A percentile compares a stretch with the other conserved stretches of the same genome.
Conservation (phyloP, 805 yeast genomes). For the Starmerella apicola region DNA sequence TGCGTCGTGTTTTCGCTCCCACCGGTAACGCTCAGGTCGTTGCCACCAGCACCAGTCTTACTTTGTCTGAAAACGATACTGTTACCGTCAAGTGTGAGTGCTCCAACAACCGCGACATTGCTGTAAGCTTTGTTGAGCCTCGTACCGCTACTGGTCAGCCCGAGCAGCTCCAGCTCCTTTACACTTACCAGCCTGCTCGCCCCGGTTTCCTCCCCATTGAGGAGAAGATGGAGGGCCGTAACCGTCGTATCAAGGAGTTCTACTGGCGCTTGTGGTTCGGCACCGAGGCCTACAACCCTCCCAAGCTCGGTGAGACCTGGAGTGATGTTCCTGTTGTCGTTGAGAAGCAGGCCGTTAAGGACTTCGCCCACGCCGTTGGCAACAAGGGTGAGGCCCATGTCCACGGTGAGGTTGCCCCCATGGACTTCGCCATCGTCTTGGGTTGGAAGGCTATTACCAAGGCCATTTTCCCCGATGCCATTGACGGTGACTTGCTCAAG, state of each 20-base stretch:
- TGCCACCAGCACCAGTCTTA: conserved; percentile 42
- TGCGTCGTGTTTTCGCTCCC: conserved; percentile 71
- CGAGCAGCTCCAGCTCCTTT: conserved; percentile 63
- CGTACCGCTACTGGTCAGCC: conserved; percentile 71
- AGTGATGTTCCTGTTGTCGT: conserved; percentile 53
- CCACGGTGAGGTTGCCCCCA: conserved; percentile 73
- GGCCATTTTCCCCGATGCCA: conserved; percentile 92
- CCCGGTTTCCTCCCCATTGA: conserved; percentile 86
- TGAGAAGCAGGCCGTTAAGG: conserved; percentile 66
- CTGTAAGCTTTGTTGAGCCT: conserved; percentile 68
- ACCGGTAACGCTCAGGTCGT: conserved; percentile 49
- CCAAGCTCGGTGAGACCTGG: conserved; percentile 51
- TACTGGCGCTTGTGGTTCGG: conserved; percentile 98
- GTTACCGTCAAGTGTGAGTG: conserved; percentile 49
- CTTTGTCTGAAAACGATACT: conserved; percentile 66
- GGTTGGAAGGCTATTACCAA: conserved; percentile 98
- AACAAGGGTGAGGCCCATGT: conserved; percentile 95
- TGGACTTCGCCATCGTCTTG: conserved; percentile 97
- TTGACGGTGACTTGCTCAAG: conserved; percentile 90
- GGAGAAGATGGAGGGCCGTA: conserved; percentile 83
- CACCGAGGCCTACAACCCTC: conserved; percentile 39
- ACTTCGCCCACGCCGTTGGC: conserved; percentile 93
- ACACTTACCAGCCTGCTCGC: conserved; percentile 65
- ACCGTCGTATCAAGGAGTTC: conserved; percentile 83
- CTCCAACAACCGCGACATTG: conserved; percentile 41